Base-by-base conservation (phyloP, 2,329 filamentous ascomycete species). In the Aspergillus puulaauensis region DNA sequence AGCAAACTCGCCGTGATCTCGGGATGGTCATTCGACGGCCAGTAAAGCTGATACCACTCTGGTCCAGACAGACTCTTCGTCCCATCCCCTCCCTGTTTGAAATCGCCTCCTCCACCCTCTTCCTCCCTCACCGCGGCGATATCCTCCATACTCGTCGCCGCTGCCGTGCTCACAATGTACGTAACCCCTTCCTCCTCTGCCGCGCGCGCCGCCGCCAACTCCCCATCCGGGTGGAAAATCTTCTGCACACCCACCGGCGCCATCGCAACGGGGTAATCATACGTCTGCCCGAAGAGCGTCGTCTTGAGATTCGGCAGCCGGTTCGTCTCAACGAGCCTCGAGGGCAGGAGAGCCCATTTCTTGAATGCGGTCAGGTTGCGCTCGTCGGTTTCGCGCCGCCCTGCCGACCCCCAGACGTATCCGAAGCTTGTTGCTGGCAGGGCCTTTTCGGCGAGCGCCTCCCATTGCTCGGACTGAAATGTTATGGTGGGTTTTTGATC, bases 41-140 rank as follows among this genome's bases (percentile, higher is more conserved):
- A 90, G 74, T 91, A 91, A 0, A 91, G 81, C 69, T 92, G 89
- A 69, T 82, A 91, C 87, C 87, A 92, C 3, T 86, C 77, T 15
- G 79, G 74, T 0, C 83, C 82, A 15, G 35, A 37, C 2, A 37
- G 2, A 4, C 35, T 37, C 35, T n/a, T n/a, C 12, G 35, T 37
- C 5, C 35, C 35, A 37, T n/a, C 15, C 14, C 35, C 35, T 3
- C 12, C 35, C 1, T 37, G 12, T 1, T 37, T 31, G 27, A 12
- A 31, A 31, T 31, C 9, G 27, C 27, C 27, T 0, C 27, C 9
- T 31, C 27, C 27, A 11, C 27, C 35, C 1, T 4, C 14, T 2
- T 79, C 72, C 0, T 80, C 82, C 52, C 81, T 84, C 0, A 83
- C 83, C 6, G 73, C 66, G 0, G 85, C 86, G 0, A 90, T 82